These are phyloP conservation scores for Isatis tinctoria DNA, from an alignment of 345 rosid genomes.

Conservation along the genomic window DNA sequence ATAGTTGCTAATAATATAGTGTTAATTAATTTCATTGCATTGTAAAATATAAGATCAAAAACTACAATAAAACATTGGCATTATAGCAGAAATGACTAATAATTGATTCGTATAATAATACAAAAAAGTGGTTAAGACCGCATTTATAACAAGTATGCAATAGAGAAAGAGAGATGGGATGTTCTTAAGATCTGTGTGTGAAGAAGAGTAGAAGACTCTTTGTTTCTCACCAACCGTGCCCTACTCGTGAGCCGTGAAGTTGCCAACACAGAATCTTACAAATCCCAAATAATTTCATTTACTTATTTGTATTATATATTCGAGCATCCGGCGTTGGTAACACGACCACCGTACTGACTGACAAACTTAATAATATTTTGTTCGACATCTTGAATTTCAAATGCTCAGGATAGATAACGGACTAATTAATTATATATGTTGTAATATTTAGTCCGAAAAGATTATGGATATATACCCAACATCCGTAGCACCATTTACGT, in stretches of 20 bases:
- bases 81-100: background rate
- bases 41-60: background rate
- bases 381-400: background rate
- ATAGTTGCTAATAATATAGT: background rate
- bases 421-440: background rate
- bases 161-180: slow-evolving; percentile 9
- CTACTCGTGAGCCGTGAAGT: slow-evolving; percentile 41
- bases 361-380: background rate
- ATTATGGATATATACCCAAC: background rate
- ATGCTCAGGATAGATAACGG: background rate
- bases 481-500: background rate
- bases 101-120: background rate
- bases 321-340: background rate
- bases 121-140: background rate
- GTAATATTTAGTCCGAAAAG: background rate
- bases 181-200: background rate
- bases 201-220: slow-evolving; percentile 20
- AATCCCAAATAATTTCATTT: background rate
- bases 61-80: background rate
- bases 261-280: slow-evolving; percentile 18
- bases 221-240: slow-evolving; percentile 77
- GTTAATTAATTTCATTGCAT: background rate
- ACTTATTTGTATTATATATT: background rate
- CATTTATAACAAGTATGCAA: background rate
- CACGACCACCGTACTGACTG: background rate